Evolutionary conservation across 2,329 filamentous ascomycete species (phyloP).

Genomic region (Clonostachys rhizophaga): DNA sequence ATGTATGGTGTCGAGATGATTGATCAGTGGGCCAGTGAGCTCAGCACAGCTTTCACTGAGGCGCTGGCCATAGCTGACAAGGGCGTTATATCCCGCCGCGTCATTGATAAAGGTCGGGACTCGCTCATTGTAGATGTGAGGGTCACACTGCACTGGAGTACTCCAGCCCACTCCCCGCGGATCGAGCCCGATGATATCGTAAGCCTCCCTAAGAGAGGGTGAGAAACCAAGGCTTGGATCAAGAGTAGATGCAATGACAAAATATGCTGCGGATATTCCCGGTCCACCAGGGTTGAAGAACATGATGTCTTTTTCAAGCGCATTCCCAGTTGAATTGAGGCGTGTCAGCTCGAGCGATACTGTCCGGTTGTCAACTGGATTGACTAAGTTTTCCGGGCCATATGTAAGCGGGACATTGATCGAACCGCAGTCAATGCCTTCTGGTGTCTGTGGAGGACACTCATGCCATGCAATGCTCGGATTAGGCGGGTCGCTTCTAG

Average conservation of each 20-base stretch:
- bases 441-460: too few relatives aligned
- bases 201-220: constrained; percentile 13
- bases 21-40: constrained; percentile 11
- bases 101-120: constrained; percentile 4
- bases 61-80: constrained; percentile 6
- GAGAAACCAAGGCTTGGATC: constrained; percentile 7
- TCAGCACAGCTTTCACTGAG: constrained; percentile 13
- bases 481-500: too few relatives aligned
- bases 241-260: not conserved
- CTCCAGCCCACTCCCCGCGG: constrained; percentile 35
- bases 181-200: constrained; percentile 37
- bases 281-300: constrained; percentile 16
- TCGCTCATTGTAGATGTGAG: constrained; percentile 11
- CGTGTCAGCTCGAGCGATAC: not conserved
- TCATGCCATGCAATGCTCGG: too few relatives aligned
- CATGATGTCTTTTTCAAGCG: not conserved
- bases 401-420: not conserved
- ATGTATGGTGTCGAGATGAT: constrained; percentile 12
- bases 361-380: not conserved
- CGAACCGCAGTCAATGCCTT: not conserved
- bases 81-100: constrained; percentile 2
- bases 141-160: constrained; percentile 30
- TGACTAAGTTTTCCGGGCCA: constrained; percentile 4
- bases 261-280: constrained; percentile 5
- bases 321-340: constrained; percentile 1